A percentile compares a stretch with the other conserved stretches of the same genome.
phyloP scores from a whole-genome alignment of 495 filamentous ascomycete genomes.

The Terfezia boudieri region DNA sequence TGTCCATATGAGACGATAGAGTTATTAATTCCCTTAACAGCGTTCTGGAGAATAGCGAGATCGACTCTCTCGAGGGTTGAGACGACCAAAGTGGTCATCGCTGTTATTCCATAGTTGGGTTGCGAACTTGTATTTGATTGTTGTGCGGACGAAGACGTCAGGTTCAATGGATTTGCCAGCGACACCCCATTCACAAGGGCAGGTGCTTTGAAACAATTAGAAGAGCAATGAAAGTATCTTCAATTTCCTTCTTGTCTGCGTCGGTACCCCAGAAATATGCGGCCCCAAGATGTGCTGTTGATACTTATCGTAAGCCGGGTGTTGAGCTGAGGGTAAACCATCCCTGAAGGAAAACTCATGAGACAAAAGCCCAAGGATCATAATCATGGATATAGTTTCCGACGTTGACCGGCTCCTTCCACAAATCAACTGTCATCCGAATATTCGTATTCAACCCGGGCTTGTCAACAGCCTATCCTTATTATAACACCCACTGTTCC shows the following conservation, averaged over 20 bases:
- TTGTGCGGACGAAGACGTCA: slow-evolving; percentile 28
- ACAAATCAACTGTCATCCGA: slow-evolving; percentile 32
- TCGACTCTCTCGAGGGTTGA: slow-evolving; percentile 27
- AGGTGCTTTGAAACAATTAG: slow-evolving; percentile 33
- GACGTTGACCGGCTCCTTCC: slow-evolving; percentile 26
- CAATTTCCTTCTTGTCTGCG: slow-evolving; percentile 28
- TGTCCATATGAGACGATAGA: slow-evolving; percentile 23
- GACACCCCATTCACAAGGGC: slow-evolving; percentile 34
- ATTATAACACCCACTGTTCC: slow-evolving; percentile 34
- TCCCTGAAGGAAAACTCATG: slow-evolving; percentile 2
- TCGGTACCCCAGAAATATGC: slow-evolving; percentile 38
- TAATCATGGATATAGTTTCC: slow-evolving; percentile 38
- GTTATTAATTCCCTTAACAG: slow-evolving; percentile 25
- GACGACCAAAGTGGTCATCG: slow-evolving; percentile 26
- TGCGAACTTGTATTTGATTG: slow-evolving; percentile 25
- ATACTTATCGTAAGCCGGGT: too few species aligned
- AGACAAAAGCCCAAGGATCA: slow-evolving; percentile 27
- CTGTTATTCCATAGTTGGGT: slow-evolving; percentile 39
- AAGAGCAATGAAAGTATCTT: slow-evolving; percentile 30
- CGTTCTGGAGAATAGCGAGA: slow-evolving; percentile 26
- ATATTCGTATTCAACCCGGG: slow-evolving; percentile 28
- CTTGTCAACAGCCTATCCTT: slow-evolving; percentile 34
- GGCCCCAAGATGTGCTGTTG: slow-evolving; percentile 23
- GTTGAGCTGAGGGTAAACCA: too few species aligned
- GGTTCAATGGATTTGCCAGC: slow-evolving; percentile 26